A percentile compares a stretch with the other conserved stretches of the same genome.
phyloP scores from a whole-genome alignment of 192 early-diverging fungal species.

The Coemansia sp. region DNA sequence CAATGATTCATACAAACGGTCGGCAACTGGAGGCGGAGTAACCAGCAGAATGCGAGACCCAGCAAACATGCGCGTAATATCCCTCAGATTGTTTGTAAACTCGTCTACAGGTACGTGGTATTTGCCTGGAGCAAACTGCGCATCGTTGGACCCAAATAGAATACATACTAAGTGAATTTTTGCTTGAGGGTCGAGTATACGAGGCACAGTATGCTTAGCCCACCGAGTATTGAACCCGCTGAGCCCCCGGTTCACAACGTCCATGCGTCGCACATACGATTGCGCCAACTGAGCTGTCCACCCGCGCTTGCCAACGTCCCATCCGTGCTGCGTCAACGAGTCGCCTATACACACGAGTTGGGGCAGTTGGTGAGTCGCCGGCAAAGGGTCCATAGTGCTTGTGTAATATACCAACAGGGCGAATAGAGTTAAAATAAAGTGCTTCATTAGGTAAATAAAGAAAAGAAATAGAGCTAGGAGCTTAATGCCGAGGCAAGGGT shows the following conservation, averaged over 20 bases:
- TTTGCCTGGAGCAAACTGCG: constrained; percentile 10
- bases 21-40: constrained; percentile 36
- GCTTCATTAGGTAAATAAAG: neutral
- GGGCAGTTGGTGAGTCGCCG: neutral
- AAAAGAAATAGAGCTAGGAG: neutral
- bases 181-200: constrained; percentile 2
- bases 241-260: constrained; percentile 41
- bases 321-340: constrained; percentile 46
- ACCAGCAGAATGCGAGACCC: constrained; percentile 27
- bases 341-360: constrained; percentile 36
- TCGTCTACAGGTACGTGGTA: constrained; percentile 40
- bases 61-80: constrained; percentile 7
- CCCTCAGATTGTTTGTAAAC: constrained; percentile 16
- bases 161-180: constrained; percentile 10
- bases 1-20: constrained; percentile 4
- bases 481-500: constrained; percentile 28
- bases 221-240: constrained; percentile 42
- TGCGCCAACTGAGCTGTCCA: constrained; percentile 41
- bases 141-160: constrained; percentile 44
- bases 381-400: no score
- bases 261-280: constrained; percentile 25
- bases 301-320: constrained; percentile 31
- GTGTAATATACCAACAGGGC: neutral
- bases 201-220: constrained; percentile 8
- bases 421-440: neutral